phyloP scores from a whole-genome alignment of 2,329 filamentous ascomycete genomes.

The Aphanocladium album region DNA sequence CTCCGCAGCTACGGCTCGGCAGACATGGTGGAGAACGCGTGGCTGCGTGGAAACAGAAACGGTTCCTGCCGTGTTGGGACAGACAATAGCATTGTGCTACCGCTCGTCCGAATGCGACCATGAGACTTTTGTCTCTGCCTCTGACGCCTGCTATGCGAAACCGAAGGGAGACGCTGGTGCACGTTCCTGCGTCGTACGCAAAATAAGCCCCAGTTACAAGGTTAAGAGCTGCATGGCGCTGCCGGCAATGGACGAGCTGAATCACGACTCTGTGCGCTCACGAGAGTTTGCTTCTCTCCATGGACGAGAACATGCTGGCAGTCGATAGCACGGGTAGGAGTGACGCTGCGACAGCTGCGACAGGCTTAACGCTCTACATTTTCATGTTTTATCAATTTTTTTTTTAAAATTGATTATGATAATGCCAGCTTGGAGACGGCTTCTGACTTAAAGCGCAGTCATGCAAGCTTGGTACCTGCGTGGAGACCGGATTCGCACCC shows the following conservation, averaged over 20 bases:
- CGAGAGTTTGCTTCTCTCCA: neutral
- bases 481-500: neutral
- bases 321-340: neutral
- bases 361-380: neutral
- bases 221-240: neutral
- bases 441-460: neutral
- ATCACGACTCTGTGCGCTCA: neutral
- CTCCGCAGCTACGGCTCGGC: too few relatives aligned
- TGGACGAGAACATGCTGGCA: too few relatives aligned
- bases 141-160: neutral
- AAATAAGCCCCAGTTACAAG: neutral
- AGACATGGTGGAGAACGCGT: too few relatives aligned
- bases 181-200: neutral
- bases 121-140: neutral
- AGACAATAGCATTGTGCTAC: too few relatives aligned
- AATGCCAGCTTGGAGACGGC: neutral
- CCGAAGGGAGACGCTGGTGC: neutral
- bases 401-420: too few relatives aligned
- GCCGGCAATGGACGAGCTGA: neutral
- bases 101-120: too few relatives aligned
- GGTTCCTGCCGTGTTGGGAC: too few relatives aligned
- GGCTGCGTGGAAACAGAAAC: too few relatives aligned
- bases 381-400: too few relatives aligned
- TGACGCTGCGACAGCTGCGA: neutral
- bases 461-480: neutral